These are phyloP conservation scores for Acer campestre DNA, from an alignment of 345 rosid species.

Conservation along the genomic window DNA sequence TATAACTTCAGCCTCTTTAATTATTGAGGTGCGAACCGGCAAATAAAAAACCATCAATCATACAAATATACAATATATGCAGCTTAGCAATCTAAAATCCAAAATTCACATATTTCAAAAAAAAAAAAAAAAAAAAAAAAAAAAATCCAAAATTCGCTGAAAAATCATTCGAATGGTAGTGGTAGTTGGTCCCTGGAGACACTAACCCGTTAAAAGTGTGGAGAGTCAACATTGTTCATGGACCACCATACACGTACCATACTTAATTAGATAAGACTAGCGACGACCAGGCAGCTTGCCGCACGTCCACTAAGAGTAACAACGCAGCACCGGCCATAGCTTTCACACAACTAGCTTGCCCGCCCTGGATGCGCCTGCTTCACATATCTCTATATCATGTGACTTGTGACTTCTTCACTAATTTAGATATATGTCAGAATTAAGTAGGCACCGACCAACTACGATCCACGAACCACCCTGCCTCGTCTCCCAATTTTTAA, in stretches of 20 bases:
- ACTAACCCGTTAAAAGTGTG: background rate
- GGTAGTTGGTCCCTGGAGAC: background rate
- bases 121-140: no score
- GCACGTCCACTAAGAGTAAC: conserved; percentile 9
- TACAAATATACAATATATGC: no score
- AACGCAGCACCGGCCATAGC: background rate
- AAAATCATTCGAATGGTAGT: background rate
- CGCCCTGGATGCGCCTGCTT: conserved; percentile 1
- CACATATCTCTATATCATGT: conserved; percentile 2
- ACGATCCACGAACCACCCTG: background rate
- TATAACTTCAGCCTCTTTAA: no score
- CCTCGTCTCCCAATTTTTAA: background rate
- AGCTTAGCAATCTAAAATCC: no score
- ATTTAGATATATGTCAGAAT: background rate
- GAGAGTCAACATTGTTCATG: background rate
- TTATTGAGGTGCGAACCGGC: no score
- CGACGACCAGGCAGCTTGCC: conserved; percentile 4
- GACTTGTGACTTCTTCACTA: background rate
- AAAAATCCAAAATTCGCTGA: background rate
- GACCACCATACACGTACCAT: background rate
- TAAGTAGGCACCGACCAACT: conserved; percentile 7
- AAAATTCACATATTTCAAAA: no score
- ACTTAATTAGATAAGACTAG: background rate
- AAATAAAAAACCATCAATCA: no score
- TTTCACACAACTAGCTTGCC: background rate